Base-by-base conservation (phyloP, 371 early-diverging fungal species). In the Blakeslea trispora region DNA sequence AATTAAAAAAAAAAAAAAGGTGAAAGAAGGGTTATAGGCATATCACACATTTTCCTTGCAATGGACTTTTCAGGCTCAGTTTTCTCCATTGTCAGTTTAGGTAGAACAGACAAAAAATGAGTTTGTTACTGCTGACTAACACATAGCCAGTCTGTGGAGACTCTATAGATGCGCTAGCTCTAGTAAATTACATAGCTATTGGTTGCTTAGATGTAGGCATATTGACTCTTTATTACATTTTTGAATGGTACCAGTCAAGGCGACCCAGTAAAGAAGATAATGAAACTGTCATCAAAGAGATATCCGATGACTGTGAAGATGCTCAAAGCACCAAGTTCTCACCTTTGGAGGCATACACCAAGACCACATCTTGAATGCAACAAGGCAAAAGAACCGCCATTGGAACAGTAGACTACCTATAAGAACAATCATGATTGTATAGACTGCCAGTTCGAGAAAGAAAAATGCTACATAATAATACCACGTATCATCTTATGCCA, bases 81-180 rank as follows among this genome's bases (percentile, higher is more conserved):
- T 17, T 79, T 82, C 37, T 81, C 79, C 22, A 65, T 68, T n/a
- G 40, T 81, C 28, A 72, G 72, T 48, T 56, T 82, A 23, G 70
- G 77, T 71, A 68, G 64, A 42, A 37, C 42, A 21, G 23, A 8
- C 43, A 40, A 5, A 50, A 39, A 40, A 24, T 39, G 37, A 7
- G 13, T 28, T 32, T 4, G 18, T 40, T 40, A 8, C 13, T 22
- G 34, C 28, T 50, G 2, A 5, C 5, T 28, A 18, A 28, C 8
- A 17, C 7, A 51, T 1, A n/a, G 40, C 23, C 24, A 64, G 68
- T 52, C n/a, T 62, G 56, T 24, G 40, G 70, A 37, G 57, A 51
- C 4, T 32, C 45, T 6, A 51, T 74, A 15, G 74, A 74, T 35
- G 45, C 42, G 5, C 54, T 74, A 7, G 53, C 57, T n/a, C 19